Base-by-base conservation (phyloP, 305 asterid species). In the Fraxinus nigra region DNA sequence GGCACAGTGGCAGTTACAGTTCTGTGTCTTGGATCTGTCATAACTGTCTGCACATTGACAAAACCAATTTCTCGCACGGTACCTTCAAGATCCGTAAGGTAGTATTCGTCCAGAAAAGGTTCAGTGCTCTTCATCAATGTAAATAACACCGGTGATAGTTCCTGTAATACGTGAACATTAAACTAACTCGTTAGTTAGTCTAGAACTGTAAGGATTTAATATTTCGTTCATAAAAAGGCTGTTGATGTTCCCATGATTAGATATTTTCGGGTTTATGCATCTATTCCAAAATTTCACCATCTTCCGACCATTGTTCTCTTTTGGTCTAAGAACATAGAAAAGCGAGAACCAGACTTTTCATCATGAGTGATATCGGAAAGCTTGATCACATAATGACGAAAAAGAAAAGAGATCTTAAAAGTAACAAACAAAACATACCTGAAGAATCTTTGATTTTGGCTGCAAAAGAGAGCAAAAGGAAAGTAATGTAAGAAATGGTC, bases 361-460 rank as follows among this genome's bases (percentile, higher is more conserved):
- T 28, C 0, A 24, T 4, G 37, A 5, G 9, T 6, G 75, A 26
- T 28, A 30, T 5, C 11, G 63, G 20, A 67, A 67, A 28, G 38
- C 74, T 11, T 4, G 22, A 65, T 65, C 72, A 65, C 72, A 65
- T 26, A 10, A 65, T 22, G n/a, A 65, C 16, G 16, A 24, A 65
- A 65, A 22, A 0, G 20, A 28, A 67, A 28, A 11, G 38, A 67
- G 9, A 69, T 30, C 4, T 10, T 30, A 4, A 20, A 72, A 22
- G 13, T 67, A 6, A 75, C 16, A 77, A 84, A 35, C 3, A 34
- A 78, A 70, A 59, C 54, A 81, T 87, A 90, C 98, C 98, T 95
- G 98, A 88, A 95, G 98, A 87, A 90, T 91, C 94, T 95, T 95
- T 1, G 98, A 93, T 85, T 95, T 93, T 77, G 98, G 98, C 98